Percentiles rank a stretch among this genome's conserved stretches.
These are phyloP conservation scores for Amanita pseudoporphyria DNA, from an alignment of 768 basidiomycete species.

Conservation along the genomic window DNA sequence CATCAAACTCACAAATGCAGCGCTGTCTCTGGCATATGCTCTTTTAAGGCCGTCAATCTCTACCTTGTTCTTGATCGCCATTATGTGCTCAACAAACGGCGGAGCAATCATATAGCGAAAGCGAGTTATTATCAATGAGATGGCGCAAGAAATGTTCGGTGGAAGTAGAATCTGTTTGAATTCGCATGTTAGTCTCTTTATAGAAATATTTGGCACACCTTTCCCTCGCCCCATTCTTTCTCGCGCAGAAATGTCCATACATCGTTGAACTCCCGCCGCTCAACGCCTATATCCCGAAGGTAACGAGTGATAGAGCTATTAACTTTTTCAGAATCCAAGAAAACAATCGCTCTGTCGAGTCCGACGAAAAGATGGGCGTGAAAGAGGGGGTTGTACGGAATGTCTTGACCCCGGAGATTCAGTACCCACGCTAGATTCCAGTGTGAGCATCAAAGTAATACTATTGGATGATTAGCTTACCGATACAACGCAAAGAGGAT, in stretches of 20 bases:
- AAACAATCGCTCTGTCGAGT: conserved; percentile 50
- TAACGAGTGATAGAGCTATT: conserved; percentile 48
- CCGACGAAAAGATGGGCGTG: conserved; percentile 81
- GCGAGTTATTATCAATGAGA: conserved; percentile 77
- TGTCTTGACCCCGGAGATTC: conserved; percentile 84
- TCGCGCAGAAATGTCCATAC: conserved; percentile 71
- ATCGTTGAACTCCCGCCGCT: conserved; percentile 60
- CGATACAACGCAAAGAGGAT: conserved; percentile 61
- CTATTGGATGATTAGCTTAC: conserved; percentile 29
- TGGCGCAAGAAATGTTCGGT: conserved; percentile 71
- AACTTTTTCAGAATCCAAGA: conserved; percentile 65
- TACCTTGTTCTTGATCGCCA: conserved; percentile 81
- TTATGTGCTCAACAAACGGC: conserved; percentile 64
- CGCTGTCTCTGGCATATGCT: conserved; percentile 88
- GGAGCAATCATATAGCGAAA: conserved; percentile 68
- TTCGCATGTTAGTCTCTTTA: background rate
- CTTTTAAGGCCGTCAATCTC: conserved; percentile 77
- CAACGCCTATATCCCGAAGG: conserved; percentile 45
- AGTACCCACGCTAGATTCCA: conserved; percentile 63
- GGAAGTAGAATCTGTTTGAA: conserved; percentile 50
- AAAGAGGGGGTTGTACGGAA: conserved; percentile 90
- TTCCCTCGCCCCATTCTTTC: conserved; percentile 73
- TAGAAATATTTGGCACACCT: conserved; percentile 27
- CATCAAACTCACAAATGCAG: conserved; percentile 58
- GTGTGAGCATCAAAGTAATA: background rate